Percentiles rank a stretch among this genome's conserved stretches.
These are phyloP conservation scores for Pulveroboletus sp. DNA, from an alignment of 768 basidiomycete genomes.

Conservation along the genomic window DNA sequence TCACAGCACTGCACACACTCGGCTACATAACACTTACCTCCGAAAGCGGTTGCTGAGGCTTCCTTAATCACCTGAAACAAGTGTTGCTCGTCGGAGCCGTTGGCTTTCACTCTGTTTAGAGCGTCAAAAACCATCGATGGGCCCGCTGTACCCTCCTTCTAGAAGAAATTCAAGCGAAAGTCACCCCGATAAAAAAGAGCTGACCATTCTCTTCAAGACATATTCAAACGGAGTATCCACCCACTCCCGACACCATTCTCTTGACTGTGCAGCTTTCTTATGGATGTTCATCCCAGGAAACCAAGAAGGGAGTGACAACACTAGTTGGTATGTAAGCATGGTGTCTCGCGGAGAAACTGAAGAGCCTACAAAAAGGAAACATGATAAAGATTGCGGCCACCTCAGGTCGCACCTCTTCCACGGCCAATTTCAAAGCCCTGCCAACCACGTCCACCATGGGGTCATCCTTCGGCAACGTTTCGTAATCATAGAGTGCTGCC, in stretches of 20 bases:
- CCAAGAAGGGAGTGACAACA: constrained; percentile 26
- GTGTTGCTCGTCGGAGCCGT: background rate
- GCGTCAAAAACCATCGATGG: constrained; percentile 17
- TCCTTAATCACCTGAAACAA: constrained; percentile 16
- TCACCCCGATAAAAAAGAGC: background rate
- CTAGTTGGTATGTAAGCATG: constrained; percentile 13
- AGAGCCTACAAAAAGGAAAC: constrained; percentile 9
- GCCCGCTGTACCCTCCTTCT: constrained; percentile 13
- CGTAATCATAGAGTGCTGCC: constrained; percentile 32
- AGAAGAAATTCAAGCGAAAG: background rate
- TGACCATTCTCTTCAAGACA: constrained; percentile 11
- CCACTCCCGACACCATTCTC: constrained; percentile 16
- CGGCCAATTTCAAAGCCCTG: constrained; percentile 23
- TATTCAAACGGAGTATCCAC: constrained; percentile 21
- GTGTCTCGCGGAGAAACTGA: background rate
- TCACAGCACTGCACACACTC: background rate
- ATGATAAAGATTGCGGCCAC: constrained; percentile 14
- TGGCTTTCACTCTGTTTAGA: constrained; percentile 4
- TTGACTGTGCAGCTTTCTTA: constrained; percentile 18
- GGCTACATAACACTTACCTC: constrained; percentile 8
- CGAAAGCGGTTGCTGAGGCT: constrained; percentile 18
- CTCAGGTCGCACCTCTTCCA: constrained; percentile 22
- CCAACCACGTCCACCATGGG: constrained; percentile 24
- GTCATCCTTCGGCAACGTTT: constrained; percentile 28
- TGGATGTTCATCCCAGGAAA: constrained; percentile 30